phyloP scores from a whole-genome alignment of 129 eudicot species.

The Tagetes erecta region DNA sequence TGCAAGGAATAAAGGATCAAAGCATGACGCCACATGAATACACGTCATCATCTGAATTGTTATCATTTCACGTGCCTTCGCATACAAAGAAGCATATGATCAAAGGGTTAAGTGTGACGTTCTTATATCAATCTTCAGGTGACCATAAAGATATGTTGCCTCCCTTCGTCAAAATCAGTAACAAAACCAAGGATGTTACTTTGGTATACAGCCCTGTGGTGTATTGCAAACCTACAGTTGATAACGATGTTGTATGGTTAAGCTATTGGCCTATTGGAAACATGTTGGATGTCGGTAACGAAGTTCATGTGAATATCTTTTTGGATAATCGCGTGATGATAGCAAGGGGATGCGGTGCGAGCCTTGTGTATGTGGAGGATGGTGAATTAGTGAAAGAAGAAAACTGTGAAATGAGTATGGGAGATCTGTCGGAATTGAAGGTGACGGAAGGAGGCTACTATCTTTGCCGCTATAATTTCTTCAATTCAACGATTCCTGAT shows the following conservation, averaged over 20 bases:
- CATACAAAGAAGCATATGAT: not conserved
- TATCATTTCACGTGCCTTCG: not conserved
- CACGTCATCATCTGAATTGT: not conserved
- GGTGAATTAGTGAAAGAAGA: not conserved
- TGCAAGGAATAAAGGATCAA: not conserved
- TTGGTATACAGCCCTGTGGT: slow-evolving; percentile 20
- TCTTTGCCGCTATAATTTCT: slow-evolving; percentile 12
- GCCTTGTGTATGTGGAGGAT: slow-evolving; percentile 26
- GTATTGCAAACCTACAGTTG: slow-evolving; percentile 12
- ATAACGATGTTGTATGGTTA: slow-evolving; percentile 29
- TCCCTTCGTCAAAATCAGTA: not conserved
- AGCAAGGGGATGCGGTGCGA: slow-evolving; percentile 2
- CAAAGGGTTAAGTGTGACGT: not conserved
- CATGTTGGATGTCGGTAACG: not conserved
- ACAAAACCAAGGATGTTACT: slow-evolving; percentile 18
- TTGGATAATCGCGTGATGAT: not conserved
- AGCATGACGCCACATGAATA: not conserved
- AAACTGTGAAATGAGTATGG: slow-evolving; percentile 4
- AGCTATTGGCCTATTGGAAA: slow-evolving; percentile 33
- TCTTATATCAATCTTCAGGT: not conserved
- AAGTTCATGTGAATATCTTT: slow-evolving; percentile 6
- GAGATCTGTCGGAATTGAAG: slow-evolving; percentile 17
- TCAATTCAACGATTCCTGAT: not conserved
- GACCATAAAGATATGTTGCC: not conserved
- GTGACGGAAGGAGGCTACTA: slow-evolving; percentile 9